Conservation (phyloP, 345 rosid genomes). For the Viola odorata region DNA sequence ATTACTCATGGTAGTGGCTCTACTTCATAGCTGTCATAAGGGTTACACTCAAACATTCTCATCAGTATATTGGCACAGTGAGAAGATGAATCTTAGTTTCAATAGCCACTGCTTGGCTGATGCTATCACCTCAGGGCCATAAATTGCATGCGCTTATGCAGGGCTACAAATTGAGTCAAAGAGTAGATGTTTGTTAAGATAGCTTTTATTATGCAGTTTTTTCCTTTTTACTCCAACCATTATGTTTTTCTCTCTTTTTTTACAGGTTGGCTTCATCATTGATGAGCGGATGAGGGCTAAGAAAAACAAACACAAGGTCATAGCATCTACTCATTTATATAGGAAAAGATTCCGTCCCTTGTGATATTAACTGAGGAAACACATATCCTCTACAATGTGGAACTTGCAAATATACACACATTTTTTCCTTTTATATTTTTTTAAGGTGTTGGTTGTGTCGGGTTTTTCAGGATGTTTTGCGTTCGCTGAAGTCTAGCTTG, state of each 20-base stretch:
- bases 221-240: no score
- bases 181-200: no score
- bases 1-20: neutral
- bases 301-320: conserved; percentile 83
- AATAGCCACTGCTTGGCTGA: no score
- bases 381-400: neutral
- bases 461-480: conserved; percentile 60
- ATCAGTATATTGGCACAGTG: no score
- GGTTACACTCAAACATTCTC: no score
- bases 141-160: no score
- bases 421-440: no score
- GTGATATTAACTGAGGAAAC: neutral
- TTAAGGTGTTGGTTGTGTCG: no score
- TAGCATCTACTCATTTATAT: neutral
- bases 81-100: no score
- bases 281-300: conserved; percentile 74
- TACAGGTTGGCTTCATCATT: conserved; percentile 75
- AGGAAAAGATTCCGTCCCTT: neutral
- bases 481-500: conserved; percentile 55
- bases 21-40: neutral
- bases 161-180: no score
- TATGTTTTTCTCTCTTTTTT: neutral
- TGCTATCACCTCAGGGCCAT: no score
- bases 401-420: neutral
- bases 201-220: no score